Conservation (phyloP, 306 rosid genomes). For the Quercus rubra region DNA sequence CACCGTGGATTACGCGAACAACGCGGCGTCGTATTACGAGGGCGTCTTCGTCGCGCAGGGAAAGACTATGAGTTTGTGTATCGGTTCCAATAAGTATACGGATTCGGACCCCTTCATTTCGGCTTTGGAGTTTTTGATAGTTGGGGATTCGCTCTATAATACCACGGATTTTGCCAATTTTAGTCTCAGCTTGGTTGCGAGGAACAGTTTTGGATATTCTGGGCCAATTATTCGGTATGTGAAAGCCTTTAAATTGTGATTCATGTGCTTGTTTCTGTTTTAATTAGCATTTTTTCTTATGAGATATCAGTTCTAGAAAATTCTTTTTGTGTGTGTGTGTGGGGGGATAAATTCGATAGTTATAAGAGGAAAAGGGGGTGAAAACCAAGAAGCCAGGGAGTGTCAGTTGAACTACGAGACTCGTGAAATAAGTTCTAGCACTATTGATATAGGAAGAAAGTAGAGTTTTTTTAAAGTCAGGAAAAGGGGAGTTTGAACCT, state of each 20-base stretch:
- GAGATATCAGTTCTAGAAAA: too few species aligned
- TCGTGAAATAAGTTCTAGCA: too few species aligned
- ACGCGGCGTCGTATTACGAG: constrained; percentile 48
- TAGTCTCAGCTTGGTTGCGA: constrained; percentile 52
- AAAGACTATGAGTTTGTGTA: constrained; percentile 60
- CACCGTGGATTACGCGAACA: constrained; percentile 47
- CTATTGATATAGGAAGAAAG: too few species aligned
- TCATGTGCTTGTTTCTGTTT: background rate
- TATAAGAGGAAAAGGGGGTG: too few species aligned
- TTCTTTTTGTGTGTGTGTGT: background rate
- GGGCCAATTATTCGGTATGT: constrained; percentile 65
- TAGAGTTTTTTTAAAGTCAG: too few species aligned
- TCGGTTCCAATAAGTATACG: constrained; percentile 64
- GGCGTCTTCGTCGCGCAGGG: constrained; percentile 68
- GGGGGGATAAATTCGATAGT: too few species aligned
- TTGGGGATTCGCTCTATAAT: constrained; percentile 60
- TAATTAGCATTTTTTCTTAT: background rate
- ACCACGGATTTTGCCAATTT: constrained; percentile 51
- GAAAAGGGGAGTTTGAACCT: too few species aligned
- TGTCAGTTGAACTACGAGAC: too few species aligned
- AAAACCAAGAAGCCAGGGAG: too few species aligned
- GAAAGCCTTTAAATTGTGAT: background rate
- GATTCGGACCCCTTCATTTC: constrained; percentile 88
- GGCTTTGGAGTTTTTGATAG: constrained; percentile 62
- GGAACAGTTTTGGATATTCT: constrained; percentile 61